Evolutionary conservation across 2,329 filamentous ascomycete species (phyloP), one percentile per base, ranked within the genome.

Genomic region (Endocalyx cinctus): DNA sequence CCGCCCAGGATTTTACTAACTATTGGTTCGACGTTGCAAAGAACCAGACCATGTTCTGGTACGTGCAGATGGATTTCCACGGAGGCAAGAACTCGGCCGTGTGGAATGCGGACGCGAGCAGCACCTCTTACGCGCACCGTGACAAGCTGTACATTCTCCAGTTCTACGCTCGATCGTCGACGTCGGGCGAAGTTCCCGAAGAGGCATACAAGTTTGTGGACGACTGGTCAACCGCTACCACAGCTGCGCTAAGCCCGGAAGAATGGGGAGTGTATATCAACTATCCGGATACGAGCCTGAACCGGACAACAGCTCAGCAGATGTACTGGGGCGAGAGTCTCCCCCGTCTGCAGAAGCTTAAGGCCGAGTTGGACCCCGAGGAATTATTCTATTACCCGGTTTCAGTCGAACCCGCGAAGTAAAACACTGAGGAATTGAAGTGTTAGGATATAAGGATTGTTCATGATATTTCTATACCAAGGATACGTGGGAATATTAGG

Each of bases 251-350:
- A 10, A 19, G 37, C 3, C 25, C 34, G 6, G 36, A 39, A 1
- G 52, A 55, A 33, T 48, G 46, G 41, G 54, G 53, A 31, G 54
- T 55, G 50, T 76, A 75, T 41, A 56, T 68, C 43, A 75, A 75
- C 57, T 76, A 75, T 33, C 63, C 70, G 4, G 72, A 76, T 45
- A 62, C 70, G 0, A 61, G 55, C 27, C 57, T 73, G 37, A 58
- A 60, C 46, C 57, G 62, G n/a, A 57, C 57, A 2, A 59, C 59
- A n/a, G 72, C 72, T 3, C 64, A 70, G 41, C 49, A 64, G 38
- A 49, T 69, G 41, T 74, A 75, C 52, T 75, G 67, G 41, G 58
- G 67, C 5, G 49, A 48, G 29, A 67, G 54, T 31, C 46, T 67
- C 17, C 47, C 52, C 2, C 54, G 43, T 25, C 46, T 69, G 33